Conservation (phyloP, 1,284 basidiomycete genomes). For the Ceraceosorus guamensis region DNA sequence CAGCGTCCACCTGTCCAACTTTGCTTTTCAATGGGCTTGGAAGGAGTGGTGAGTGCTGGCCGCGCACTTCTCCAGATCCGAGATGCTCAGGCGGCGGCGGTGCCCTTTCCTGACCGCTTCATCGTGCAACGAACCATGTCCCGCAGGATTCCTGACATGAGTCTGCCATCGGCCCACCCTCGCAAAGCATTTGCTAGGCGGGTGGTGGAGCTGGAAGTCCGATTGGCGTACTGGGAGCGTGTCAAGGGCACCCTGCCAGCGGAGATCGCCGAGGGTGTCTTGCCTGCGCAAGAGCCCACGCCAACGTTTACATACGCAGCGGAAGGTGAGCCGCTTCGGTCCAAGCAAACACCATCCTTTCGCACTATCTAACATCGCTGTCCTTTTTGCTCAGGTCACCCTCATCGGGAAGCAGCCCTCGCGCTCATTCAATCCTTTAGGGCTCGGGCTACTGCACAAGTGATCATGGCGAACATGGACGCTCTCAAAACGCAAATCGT, state of each 20-base stretch:
- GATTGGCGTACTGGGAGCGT: conserved; percentile 87
- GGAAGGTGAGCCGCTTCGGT: no score
- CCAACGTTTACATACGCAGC: conserved; percentile 79
- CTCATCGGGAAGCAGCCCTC: conserved; percentile 70
- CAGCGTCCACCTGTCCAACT: conserved; percentile 91
- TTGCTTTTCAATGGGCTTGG: conserved; percentile 99
- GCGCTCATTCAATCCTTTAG: conserved; percentile 74
- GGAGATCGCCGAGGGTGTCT: conserved; percentile 59
- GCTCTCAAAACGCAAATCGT: conserved; percentile 45
- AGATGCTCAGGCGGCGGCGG: background rate
- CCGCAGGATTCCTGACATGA: conserved; percentile 74
- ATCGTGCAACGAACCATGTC: no score
- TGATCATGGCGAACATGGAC: conserved; percentile 70
- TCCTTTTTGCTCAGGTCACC: no score
- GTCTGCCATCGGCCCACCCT: conserved; percentile 64
- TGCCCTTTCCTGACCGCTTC: no score
- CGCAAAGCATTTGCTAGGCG: conserved; percentile 79
- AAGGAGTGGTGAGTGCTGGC: conserved; percentile 74
- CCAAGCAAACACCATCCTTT: no score
- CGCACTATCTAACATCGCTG: no score
- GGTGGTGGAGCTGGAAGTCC: conserved; percentile 79
- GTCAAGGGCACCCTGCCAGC: conserved; percentile 84
- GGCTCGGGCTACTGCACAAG: conserved; percentile 62
- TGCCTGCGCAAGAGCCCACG: conserved; percentile 68
- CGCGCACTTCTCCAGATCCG: background rate